Evolutionary conservation across 768 basidiomycete species (phyloP), one percentile per base, ranked within the genome.

Genomic region (Cubamyces sp.): DNA sequence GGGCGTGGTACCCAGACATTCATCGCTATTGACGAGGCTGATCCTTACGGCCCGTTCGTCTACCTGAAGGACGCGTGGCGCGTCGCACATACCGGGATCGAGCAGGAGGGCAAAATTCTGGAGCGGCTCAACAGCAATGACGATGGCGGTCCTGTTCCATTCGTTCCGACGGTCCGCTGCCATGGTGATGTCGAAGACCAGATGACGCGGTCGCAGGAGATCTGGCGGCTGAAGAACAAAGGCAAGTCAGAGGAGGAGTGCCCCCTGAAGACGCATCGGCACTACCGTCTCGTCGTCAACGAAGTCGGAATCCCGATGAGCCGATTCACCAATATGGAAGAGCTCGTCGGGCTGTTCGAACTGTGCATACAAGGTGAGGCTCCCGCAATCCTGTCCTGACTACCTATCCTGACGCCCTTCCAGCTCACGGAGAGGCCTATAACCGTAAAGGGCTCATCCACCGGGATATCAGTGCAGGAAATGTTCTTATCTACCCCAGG

Each of bases 51-150:
- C 5, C 48, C 48, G 0, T 48, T 64, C 23, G 66, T 64, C 0
- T 67, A 58, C 18, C 42, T 67, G 23, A 67, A 64, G 57, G 66
- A 67, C 45, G 39, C 47, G 7, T 67, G 66, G 66, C 55, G 62
- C 0, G 34, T 55, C n/a, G 46, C 25, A 14, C 19, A 37, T 5
- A 11, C 12, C 12, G 39, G 8, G 3, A 28, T 57, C 16, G 7
- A 48, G 37, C 21, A 51, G 18, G 66, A 67, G 49, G 57, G 63
- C 0, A 57, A 53, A 3, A 41, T 56, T 3, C 51, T 60, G 14
- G 9, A 40, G 19, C 11, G 50, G 3, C 54, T 67, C 18, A 39
- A 55, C n/a, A 23, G 14, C 25, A 18, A 49, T 5, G 25, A 26
- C 2, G 48, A 26, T 11, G 3, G 28, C 6, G 14, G 49, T 2